A percentile compares a stretch with the other conserved stretches of the same genome.
These are phyloP conservation scores for Acanthamoeba royreba DNA, from an alignment of 208 protist genomes.

Conservation along the genomic window DNA sequence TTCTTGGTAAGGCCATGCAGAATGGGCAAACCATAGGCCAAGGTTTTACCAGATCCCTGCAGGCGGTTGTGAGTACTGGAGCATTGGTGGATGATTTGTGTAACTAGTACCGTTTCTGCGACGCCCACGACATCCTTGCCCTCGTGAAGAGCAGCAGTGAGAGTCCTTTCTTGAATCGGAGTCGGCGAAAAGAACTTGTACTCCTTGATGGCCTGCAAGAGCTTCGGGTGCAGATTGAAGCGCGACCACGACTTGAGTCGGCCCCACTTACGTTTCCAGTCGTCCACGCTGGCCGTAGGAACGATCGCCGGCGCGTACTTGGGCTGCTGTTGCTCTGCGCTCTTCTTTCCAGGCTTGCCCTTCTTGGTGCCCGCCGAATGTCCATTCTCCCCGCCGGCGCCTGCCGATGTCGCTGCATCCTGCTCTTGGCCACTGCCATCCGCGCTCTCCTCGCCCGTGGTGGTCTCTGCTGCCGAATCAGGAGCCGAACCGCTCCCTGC, in stretches of 20 bases:
- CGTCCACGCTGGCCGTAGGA: neutral
- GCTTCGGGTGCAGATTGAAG: neutral
- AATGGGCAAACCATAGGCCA: constrained; percentile 77
- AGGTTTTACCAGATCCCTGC: constrained; percentile 78
- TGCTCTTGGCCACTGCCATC: neutral
- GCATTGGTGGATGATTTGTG: neutral
- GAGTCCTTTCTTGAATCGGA: neutral
- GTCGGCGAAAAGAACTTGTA: neutral
- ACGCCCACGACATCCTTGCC: neutral
- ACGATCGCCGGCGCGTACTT: neutral
- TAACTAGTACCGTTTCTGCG: neutral
- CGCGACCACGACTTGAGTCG: neutral
- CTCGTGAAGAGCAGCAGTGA: neutral
- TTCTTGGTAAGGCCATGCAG: constrained; percentile 79
- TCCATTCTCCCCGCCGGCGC: neutral
- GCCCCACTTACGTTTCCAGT: constrained; percentile 4
- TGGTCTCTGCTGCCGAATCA: neutral
- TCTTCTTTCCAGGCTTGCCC: neutral
- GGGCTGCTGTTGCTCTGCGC: neutral
- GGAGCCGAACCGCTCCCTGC: neutral
- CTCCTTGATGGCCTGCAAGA: constrained; percentile 4
- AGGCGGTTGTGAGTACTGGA: neutral
- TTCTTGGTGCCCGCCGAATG: neutral
- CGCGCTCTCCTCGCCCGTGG: neutral
- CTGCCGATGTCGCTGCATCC: neutral